Evolutionary conservation across 139 green algal species (phyloP).

Genomic region (Pseudopediastrum boryanum): DNA sequence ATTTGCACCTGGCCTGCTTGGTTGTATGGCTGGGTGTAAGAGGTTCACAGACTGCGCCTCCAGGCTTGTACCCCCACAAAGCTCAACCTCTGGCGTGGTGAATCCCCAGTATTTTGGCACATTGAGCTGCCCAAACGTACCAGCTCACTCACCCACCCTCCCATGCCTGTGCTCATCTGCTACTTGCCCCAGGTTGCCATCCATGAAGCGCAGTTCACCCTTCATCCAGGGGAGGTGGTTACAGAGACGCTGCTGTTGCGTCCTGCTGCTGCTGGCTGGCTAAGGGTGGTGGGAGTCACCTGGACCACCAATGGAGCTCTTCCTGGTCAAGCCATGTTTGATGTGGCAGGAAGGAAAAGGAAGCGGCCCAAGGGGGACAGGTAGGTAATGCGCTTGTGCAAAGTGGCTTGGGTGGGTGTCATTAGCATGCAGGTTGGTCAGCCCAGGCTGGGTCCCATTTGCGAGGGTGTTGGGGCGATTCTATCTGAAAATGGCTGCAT

Average conservation of each 20-base stretch:
- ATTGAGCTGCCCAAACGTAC: too few relatives aligned
- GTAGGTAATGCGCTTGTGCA: slow-evolving; percentile 14
- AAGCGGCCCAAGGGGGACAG: slow-evolving; percentile 58
- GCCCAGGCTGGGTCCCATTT: too few relatives aligned
- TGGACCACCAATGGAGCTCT: slow-evolving; percentile 71
- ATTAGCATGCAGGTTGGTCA: too few relatives aligned
- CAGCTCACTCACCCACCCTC: too few relatives aligned
- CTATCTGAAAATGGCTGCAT: too few relatives aligned
- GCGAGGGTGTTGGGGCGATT: too few relatives aligned
- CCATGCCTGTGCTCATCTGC: background rate
- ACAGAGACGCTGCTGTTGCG: slow-evolving; percentile 63
- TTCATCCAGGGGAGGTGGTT: slow-evolving; percentile 43
- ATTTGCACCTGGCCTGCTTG: too few relatives aligned
- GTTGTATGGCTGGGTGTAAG: too few relatives aligned
- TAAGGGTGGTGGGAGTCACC: slow-evolving; percentile 65
- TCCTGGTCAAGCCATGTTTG: slow-evolving; percentile 55
- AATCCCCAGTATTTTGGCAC: too few relatives aligned
- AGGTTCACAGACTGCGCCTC: too few relatives aligned
- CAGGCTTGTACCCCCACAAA: too few relatives aligned
- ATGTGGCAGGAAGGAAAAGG: slow-evolving; percentile 42
- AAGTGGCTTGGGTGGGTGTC: background rate
- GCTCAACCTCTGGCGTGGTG: too few relatives aligned
- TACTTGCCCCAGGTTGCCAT: background rate
- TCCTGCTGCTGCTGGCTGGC: slow-evolving; percentile 55
- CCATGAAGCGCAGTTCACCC: slow-evolving; percentile 12